A percentile compares a stretch with the other conserved stretches of the same genome.
phyloP scores from a whole-genome alignment of 495 filamentous ascomycete genomes.

The Penicillium parvum region DNA sequence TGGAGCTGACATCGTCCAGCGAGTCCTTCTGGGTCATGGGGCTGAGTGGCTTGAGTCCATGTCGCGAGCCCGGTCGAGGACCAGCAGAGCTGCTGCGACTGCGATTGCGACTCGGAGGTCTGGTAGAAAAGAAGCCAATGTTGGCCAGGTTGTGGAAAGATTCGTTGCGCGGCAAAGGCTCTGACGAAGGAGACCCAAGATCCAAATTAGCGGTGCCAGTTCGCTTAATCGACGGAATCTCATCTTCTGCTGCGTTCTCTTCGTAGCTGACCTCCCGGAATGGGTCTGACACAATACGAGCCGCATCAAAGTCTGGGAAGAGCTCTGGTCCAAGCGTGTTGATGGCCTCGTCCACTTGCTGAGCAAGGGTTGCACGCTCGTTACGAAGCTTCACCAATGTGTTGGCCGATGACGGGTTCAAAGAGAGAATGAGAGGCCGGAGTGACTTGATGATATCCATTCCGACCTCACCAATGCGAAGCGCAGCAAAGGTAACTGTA shows the following conservation, averaged over 20 bases:
- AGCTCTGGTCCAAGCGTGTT: slow-evolving; percentile 94
- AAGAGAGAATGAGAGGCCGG: slow-evolving; percentile 78
- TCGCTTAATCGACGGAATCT: slow-evolving; percentile 21
- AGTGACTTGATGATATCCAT: slow-evolving; percentile 99
- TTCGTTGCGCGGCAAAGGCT: slow-evolving; percentile 78
- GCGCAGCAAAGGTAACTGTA: slow-evolving; percentile 83
- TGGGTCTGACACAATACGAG: slow-evolving; percentile 67
- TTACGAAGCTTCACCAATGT: slow-evolving; percentile 74
- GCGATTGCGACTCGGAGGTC: slow-evolving; percentile 61
- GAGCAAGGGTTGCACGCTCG: slow-evolving; percentile 65
- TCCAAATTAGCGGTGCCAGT: slow-evolving; percentile 20
- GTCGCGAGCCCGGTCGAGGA: slow-evolving; percentile 55
- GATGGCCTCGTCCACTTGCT: slow-evolving; percentile 85
- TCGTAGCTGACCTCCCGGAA: slow-evolving; percentile 39
- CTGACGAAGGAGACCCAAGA: slow-evolving; percentile 32
- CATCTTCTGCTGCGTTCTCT: slow-evolving; percentile 15
- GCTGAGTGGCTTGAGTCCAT: slow-evolving; percentile 69
- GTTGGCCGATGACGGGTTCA: slow-evolving; percentile 81
- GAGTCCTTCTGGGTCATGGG: slow-evolving; percentile 64
- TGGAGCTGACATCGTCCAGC: slow-evolving; percentile 77
- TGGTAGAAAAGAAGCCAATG: slow-evolving; percentile 83
- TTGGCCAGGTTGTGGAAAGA: slow-evolving; percentile 83
- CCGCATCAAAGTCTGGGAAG: slow-evolving; percentile 90
- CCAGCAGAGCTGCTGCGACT: slow-evolving; percentile 65
- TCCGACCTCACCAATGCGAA: slow-evolving; percentile 91